Percentiles rank a stretch among this genome's conserved stretches.
Evolutionary conservation across 2,329 filamentous ascomycete genomes (phyloP).

Genomic region (Cladosporium colombiae): DNA sequence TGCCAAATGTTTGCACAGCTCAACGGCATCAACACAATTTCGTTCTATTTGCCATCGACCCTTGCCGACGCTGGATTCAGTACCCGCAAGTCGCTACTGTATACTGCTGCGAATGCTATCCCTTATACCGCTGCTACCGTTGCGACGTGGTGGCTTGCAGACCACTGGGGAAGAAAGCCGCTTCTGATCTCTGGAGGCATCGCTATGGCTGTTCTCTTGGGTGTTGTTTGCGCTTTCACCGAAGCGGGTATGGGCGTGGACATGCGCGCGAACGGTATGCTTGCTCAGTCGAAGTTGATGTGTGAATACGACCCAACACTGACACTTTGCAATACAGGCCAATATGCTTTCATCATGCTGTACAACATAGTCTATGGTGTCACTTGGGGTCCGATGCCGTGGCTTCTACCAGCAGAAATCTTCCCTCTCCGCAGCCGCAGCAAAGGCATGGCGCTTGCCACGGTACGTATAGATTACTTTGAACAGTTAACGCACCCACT

Average conservation of each 20-base stretch:
- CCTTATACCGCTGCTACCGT: constrained; percentile 88
- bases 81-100: constrained; percentile 82
- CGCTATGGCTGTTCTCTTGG: constrained; percentile 82
- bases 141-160: constrained; percentile 92
- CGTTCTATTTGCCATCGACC: constrained; percentile 76
- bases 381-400: constrained; percentile 91
- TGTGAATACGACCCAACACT: not conserved
- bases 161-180: constrained; percentile 80
- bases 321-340: constrained; percentile 47
- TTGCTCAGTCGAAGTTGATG: not conserved
- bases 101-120: constrained; percentile 91
- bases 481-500: constrained; percentile 79
- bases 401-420: constrained; percentile 95
- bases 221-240: constrained; percentile 82
- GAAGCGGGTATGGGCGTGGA: constrained; percentile 71
- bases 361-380: constrained; percentile 95
- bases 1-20: constrained; percentile 89
- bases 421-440: constrained; percentile 90
- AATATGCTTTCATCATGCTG: constrained; percentile 91
- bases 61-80: constrained; percentile 82
- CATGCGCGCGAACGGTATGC: constrained; percentile 62
- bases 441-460: constrained; percentile 91
- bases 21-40: constrained; percentile 95
- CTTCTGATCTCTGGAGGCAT: constrained; percentile 85
- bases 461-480: constrained; percentile 51